Conservation (phyloP, 2,329 filamentous ascomycete species). For the Aureobasidium sp. region DNA sequence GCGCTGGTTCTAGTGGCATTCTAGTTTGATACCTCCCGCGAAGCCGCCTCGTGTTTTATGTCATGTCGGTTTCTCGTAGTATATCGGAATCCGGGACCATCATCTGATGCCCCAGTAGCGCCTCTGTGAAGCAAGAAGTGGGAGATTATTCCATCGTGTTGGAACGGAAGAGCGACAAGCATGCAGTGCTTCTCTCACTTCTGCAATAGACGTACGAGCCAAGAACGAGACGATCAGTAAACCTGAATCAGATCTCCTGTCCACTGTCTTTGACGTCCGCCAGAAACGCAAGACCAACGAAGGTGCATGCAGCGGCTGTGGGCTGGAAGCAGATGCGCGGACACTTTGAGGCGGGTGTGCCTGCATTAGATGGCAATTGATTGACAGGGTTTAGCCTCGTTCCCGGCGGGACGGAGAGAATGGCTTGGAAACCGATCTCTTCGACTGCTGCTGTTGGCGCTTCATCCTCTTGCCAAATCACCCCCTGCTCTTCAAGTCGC, state of each 20-base stretch:
- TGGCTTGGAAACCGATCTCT: conserved; percentile 3
- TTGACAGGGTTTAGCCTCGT: conserved; percentile 9
- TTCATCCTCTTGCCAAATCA: background rate
- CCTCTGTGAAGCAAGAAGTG: conserved; percentile 3
- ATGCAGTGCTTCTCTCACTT: background rate
- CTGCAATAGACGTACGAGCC: background rate
- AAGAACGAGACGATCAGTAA: background rate
- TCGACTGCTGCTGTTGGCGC: conserved; percentile 4
- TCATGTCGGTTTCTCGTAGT: conserved; percentile 5
- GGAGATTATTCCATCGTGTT: conserved; percentile 7
- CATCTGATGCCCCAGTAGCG: conserved; percentile 10
- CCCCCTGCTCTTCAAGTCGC: conserved; percentile 7
- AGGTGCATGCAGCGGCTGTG: conserved; percentile 6
- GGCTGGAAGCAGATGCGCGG: conserved; percentile 3
- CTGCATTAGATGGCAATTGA: conserved; percentile 12
- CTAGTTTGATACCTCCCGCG: conserved; percentile 11
- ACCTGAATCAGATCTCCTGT: background rate
- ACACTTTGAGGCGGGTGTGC: conserved; percentile 7
- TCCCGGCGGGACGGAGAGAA: conserved; percentile 3
- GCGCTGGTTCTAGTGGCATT: conserved; percentile 13
- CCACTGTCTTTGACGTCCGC: conserved; percentile 5
- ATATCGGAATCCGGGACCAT: conserved; percentile 1
- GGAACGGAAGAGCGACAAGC: background rate
- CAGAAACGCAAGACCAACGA: conserved; percentile 1
- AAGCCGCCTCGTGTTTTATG: conserved; percentile 12